phyloP scores from a whole-genome alignment of 2,329 filamentous ascomycete genomes.

The Fusarium brachygibbosum region DNA sequence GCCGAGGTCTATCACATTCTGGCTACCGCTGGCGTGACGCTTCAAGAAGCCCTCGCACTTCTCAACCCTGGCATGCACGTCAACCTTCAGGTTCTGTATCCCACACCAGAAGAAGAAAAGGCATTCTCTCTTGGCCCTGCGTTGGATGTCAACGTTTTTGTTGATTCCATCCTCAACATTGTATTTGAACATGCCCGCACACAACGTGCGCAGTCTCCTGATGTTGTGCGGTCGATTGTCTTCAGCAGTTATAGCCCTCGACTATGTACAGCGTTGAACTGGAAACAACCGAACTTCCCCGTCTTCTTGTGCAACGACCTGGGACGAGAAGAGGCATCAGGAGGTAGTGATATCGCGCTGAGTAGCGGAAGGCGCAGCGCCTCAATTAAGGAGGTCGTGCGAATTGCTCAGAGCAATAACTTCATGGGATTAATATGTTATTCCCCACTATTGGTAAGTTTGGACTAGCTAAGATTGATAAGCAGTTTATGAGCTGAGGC shows the following conservation, averaged over 20 bases:
- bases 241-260: constrained; percentile 94
- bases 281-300: constrained; percentile 99
- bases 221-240: constrained; percentile 86
- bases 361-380: constrained; percentile 79
- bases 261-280: constrained; percentile 94
- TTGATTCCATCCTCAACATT: constrained; percentile 83
- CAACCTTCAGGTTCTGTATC: constrained; percentile 93
- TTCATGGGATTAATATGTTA: constrained; percentile 97
- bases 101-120: constrained; percentile 79
- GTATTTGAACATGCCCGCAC: constrained; percentile 92
- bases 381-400: constrained; percentile 94
- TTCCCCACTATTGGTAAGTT: constrained; percentile 83
- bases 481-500: background rate
- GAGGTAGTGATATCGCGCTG: constrained; percentile 55
- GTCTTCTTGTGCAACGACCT: constrained; percentile 96
- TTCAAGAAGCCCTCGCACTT: constrained; percentile 80
- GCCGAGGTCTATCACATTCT: constrained; percentile 79
- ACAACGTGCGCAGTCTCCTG: constrained; percentile 72
- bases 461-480: background rate
- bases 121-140: constrained; percentile 78
- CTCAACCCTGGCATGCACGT: constrained; percentile 86
- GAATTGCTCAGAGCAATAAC: constrained; percentile 94
- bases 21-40: constrained; percentile 80
- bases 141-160: constrained; percentile 86
- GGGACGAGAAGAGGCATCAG: constrained; percentile 69